These are phyloP conservation scores for Incumbomyces delicatus DNA, from an alignment of 2,329 filamentous ascomycete genomes.

Conservation along the genomic window DNA sequence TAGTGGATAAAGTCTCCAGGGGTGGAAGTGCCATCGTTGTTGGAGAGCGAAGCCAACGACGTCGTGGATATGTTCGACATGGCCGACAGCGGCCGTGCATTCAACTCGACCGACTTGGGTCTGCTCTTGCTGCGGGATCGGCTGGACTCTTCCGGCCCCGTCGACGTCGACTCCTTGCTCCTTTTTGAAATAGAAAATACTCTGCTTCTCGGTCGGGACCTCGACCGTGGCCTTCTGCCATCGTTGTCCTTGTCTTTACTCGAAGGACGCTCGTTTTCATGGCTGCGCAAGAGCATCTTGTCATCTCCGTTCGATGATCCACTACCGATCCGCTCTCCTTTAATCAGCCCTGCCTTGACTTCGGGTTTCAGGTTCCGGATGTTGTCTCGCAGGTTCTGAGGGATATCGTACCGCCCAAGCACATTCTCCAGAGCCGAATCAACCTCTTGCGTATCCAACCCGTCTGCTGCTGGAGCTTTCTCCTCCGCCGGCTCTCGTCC, in stretches of 20 bases:
- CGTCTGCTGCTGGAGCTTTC: neutral
- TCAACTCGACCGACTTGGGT: conserved; percentile 60
- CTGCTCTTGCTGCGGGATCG: conserved; percentile 33
- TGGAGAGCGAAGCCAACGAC: conserved; percentile 44
- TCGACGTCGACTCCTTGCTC: conserved; percentile 53
- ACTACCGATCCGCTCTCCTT: conserved; percentile 71
- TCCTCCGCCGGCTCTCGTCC: conserved; percentile 3
- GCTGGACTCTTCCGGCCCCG: conserved; percentile 58
- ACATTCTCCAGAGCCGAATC: conserved; percentile 25
- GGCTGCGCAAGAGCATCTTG: conserved; percentile 25
- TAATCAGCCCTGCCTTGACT: conserved; percentile 93
- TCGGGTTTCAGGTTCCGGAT: conserved; percentile 82
- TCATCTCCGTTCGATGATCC: conserved; percentile 31
- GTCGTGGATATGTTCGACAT: conserved; percentile 45
- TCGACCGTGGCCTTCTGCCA: conserved; percentile 38
- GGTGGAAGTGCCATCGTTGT: conserved; percentile 60
- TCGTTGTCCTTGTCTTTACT: conserved; percentile 29
- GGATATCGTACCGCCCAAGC: conserved; percentile 82
- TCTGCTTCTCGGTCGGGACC: conserved; percentile 52
- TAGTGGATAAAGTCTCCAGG: conserved; percentile 82
- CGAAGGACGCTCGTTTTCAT: conserved; percentile 34
- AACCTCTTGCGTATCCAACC: conserved; percentile 19
- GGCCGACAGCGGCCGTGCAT: conserved; percentile 47
- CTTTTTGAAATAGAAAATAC: conserved; percentile 67
- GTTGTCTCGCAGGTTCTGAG: conserved; percentile 85